Base-by-base conservation (phyloP, 495 filamentous ascomycete genomes). In the Amorphotheca resinae region DNA sequence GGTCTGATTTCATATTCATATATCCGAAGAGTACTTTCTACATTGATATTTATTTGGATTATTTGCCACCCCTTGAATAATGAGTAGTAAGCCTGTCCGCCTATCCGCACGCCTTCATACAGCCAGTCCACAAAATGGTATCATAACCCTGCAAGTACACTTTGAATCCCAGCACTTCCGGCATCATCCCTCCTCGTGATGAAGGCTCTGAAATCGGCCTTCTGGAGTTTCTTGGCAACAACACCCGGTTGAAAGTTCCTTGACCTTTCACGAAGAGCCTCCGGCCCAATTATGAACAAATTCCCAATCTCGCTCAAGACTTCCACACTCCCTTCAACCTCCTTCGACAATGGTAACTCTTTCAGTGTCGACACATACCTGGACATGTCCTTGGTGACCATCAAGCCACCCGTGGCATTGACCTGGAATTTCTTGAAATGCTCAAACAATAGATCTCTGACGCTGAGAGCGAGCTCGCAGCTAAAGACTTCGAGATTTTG, bases 341-440 rank as follows among this genome's bases (percentile, higher is more conserved):
- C 80, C 49, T 82, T 82, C 22, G 64, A 60, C 12, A 89, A 69
- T 16, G 80, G 75, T 81, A 86, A 93, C 33, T 77, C 79, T 43
- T 80, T 75, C 33, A 96, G 68, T 17, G 93, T 67, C 35, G 85
- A 77, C 4, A 83, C 78, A 57, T 99, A 99, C 52, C 82, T 84
- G 12, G 83, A 85, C 52, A 95, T 82, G 59, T 99, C 93, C 69
- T 95, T 94, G 36, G 82, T 87, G 20, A 96, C 86, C 76, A 95
- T 88, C 32, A 99, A 70, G 0, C 85, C 91, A 35, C 93, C 93
- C 0, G 87, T 82, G 23, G 87, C 83, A 57, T 83, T 93, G 31
- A 96, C 86, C 33, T 74, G 74, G 64, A 93, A 96, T 51, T 84
- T 85, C 54, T 91, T 93, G 63, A 96, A 83, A 63, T 99, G 93